phyloP scores from a whole-genome alignment of 192 early-diverging fungal species.

The Funneliformis geosporum region DNA sequence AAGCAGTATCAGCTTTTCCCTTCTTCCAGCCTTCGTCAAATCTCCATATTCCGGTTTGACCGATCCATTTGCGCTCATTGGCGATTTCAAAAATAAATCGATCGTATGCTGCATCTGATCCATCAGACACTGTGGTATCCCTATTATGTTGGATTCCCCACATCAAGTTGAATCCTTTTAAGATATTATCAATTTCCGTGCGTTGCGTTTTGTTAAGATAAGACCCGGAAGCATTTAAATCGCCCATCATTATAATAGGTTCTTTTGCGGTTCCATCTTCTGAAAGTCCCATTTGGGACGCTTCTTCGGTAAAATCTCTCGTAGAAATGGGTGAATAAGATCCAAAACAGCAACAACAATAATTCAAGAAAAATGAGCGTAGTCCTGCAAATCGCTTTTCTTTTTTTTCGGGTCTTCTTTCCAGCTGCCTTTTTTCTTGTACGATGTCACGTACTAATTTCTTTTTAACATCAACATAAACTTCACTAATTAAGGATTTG shows the following conservation, averaged over 20 bases:
- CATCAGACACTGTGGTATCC: constrained; percentile 25
- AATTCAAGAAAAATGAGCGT: background rate
- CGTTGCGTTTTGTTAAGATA: constrained; percentile 29
- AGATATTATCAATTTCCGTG: background rate
- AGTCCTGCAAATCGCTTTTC: no score
- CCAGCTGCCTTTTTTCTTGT: background rate
- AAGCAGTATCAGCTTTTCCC: background rate
- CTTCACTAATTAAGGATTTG: constrained; percentile 8
- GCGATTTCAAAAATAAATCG: constrained; percentile 28
- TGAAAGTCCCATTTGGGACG: no score
- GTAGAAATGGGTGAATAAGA: background rate
- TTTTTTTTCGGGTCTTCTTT: background rate
- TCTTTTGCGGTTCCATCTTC: background rate
- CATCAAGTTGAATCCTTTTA: background rate
- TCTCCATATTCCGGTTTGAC: constrained; percentile 17
- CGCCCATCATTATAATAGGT: constrained; percentile 32
- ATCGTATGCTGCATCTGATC: constrained; percentile 23
- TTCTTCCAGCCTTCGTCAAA: constrained; percentile 30
- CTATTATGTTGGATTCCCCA: constrained; percentile 29
- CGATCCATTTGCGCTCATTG: constrained; percentile 25
- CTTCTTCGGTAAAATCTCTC: background rate
- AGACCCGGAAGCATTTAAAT: constrained; percentile 33
- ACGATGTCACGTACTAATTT: background rate
- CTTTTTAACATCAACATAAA: constrained; percentile 24
- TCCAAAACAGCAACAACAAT: constrained; percentile 4